A percentile compares a stretch with the other conserved stretches of the same genome.
Evolutionary conservation across 2,329 filamentous ascomycete genomes (phyloP).

Genomic region (Lizonia empirigonia): DNA sequence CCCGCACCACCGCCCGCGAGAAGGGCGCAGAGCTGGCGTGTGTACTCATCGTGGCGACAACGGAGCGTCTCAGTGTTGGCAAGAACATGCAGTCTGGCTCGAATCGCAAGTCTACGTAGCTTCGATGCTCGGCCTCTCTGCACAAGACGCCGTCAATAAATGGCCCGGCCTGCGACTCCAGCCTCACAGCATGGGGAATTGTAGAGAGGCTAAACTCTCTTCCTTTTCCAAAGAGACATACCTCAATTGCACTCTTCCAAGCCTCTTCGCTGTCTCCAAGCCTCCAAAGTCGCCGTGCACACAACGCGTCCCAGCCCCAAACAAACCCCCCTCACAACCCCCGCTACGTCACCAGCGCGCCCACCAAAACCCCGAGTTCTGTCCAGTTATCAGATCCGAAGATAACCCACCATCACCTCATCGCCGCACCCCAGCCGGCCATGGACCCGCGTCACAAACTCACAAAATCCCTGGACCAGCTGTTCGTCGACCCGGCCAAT

Average conservation of each 20-base stretch:
- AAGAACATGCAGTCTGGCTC: constrained; percentile 38
- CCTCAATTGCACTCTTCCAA: background rate
- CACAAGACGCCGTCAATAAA: background rate
- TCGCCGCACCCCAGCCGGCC: constrained; percentile 5
- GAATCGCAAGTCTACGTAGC: background rate
- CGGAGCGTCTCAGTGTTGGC: constrained; percentile 40
- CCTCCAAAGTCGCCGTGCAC: too few species aligned
- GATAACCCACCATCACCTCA: constrained; percentile 24
- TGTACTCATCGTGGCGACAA: constrained; percentile 47
- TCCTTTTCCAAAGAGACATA: background rate
- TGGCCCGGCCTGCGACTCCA: background rate
- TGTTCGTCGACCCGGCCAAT: constrained; percentile 13
- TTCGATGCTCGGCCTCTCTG: constrained; percentile 5
- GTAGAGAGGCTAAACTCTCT: background rate
- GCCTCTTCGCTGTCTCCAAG: too few species aligned
- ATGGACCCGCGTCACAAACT: constrained; percentile 47
- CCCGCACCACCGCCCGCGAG: constrained; percentile 70
- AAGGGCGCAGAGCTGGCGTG: constrained; percentile 61
- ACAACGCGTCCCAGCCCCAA: too few species aligned
- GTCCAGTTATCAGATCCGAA: constrained; percentile 44
- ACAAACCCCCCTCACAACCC: background rate
- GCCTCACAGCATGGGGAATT: background rate
- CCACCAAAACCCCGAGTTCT: constrained; percentile 17
- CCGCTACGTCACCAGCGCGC: constrained; percentile 16
- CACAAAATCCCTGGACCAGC: constrained; percentile 39